A percentile compares a stretch with the other conserved stretches of the same genome.
These are phyloP conservation scores for Aspergillus sp. DNA, from an alignment of 2,329 filamentous ascomycete species.

Conservation along the genomic window DNA sequence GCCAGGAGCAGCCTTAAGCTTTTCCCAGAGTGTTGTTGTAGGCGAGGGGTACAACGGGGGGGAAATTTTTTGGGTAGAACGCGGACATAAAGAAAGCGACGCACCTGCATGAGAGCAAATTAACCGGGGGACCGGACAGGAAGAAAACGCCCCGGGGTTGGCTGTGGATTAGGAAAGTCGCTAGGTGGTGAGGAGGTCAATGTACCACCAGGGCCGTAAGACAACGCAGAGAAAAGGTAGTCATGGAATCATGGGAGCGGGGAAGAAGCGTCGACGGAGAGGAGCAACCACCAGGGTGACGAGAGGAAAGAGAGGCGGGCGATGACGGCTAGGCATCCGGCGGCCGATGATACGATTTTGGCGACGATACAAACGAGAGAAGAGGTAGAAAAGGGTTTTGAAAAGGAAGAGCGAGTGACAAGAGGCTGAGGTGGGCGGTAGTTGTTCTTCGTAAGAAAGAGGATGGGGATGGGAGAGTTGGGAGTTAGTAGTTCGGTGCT, in stretches of 20 bases:
- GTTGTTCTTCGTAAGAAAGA: not conserved
- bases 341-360: conserved; percentile 15
- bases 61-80: conserved; percentile 8
- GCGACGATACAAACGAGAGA: conserved; percentile 6
- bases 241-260: conserved; percentile 45
- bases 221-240: conserved; percentile 31
- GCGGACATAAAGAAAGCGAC: conserved; percentile 30
- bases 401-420: not conserved
- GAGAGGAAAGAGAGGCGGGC: conserved; percentile 19
- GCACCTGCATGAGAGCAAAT: conserved; percentile 43
- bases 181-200: conserved; percentile 36
- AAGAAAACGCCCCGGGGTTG: conserved; percentile 26
- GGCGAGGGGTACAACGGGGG: conserved; percentile 5
- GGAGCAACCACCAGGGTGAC: conserved; percentile 25
- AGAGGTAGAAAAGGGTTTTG: conserved; percentile 5
- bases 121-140: conserved; percentile 27
- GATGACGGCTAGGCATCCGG: conserved; percentile 28
- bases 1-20: not conserved
- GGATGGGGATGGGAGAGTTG: not conserved
- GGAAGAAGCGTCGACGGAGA: conserved; percentile 28
- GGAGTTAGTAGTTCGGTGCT: not conserved
- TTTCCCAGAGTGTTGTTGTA: not conserved
- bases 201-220: conserved; percentile 40
- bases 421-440: conserved; percentile 6
- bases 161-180: conserved; percentile 27